Base-by-base conservation (phyloP, 352 stramenopile species). In the Phytophthora nicotianae region DNA sequence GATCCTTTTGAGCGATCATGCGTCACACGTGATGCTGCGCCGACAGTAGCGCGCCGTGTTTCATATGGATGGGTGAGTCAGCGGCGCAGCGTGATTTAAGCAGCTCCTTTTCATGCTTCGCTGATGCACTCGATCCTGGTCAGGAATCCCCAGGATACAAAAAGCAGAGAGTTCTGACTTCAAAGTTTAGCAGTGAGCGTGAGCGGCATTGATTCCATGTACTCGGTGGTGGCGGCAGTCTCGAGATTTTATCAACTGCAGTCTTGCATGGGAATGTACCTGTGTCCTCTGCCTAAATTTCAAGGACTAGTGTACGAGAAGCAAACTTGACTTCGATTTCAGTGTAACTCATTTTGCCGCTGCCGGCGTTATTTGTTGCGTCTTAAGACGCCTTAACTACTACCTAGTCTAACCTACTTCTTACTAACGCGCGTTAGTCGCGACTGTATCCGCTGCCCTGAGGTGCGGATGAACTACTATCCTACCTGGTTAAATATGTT, bases 401-500 rank as follows among this genome's bases (percentile, higher is more conserved):
- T 38, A n/a, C 32, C 58, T 59, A 46, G n/a, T 38, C 52, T 55
- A 50, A 35, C 59, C 61, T 70, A 61, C 62, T 70, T 52, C 50
- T 40, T 66, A 52, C 62, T 70, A 65, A 53, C 41, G 35, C 56
- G 56, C 42, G 42, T 58, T 66, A 49, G 57, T 62, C 57, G 50
- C 58, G 50, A 62, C 58, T 63, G 63, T 71, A 72, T 72, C 64
- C 51, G 58, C 40, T 51, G 35, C 58, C 35, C 19, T 16, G 14
- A 6, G 23, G 26, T 17, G 17, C 46, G 33, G 64, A 72, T 68
- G 33, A 65, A 62, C 56, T 70, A 65, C 55, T 62, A 58, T 13
- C 29, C 59, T 68, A 52, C 35, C 59, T 68, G 58, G 51, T 65
- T 75, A 75, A 75, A 75, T 75, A 75, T 69, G 47, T 40, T 62